Evolutionary conservation across 2,329 filamentous ascomycete species (phyloP), one percentile per base, ranked within the genome.

Genomic region (Pseudogymnoascus sp.): DNA sequence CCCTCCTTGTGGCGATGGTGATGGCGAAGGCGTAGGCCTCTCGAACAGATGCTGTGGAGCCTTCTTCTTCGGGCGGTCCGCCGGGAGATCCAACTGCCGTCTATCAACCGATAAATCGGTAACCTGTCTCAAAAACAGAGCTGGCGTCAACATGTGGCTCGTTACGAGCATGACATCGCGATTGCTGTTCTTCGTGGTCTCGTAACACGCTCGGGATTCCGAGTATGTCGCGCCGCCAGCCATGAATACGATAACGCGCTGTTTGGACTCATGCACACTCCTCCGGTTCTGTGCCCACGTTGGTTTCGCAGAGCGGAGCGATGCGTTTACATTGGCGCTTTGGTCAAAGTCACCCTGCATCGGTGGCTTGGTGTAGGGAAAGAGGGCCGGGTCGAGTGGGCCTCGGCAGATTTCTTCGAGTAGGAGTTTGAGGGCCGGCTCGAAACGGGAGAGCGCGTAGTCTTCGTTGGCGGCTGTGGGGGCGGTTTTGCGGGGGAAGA

Each of bases 221-320:
- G 90, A 91, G 72, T 93, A 96, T 0, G 94, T 97, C 18, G 94
- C 94, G 47, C 94, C 94, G 57, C 94, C 94, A 1, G 93, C 94
- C 82, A 97, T 88, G 72, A 96, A 97, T 14, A 97, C 87, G 62
- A 99, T 89, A 60, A 97, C 82, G 59, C 94, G 86, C 72, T 99
- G 94, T 60, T 88, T 85, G 66, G 92, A 95, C 71, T 97, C 93
- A 63, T 80, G 84, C 62, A 78, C 86, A 28, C 85, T 83, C 50
- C 88, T 82, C 43, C 91, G 86, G 8, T 89, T 87, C 60, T 90
- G 90, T 1, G 94, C 94, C 94, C 94, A 99, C 41, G 92, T 96
- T 1, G 93, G 94, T 69, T 96, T 95, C 14, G 91, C 91, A 8
- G 90, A 90, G 62, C 94, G 88, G 22, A 99, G 81, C 12, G 93